Base-by-base conservation (phyloP, 805 yeast species). In the Saccharomycopsis guyanensis region DNA sequence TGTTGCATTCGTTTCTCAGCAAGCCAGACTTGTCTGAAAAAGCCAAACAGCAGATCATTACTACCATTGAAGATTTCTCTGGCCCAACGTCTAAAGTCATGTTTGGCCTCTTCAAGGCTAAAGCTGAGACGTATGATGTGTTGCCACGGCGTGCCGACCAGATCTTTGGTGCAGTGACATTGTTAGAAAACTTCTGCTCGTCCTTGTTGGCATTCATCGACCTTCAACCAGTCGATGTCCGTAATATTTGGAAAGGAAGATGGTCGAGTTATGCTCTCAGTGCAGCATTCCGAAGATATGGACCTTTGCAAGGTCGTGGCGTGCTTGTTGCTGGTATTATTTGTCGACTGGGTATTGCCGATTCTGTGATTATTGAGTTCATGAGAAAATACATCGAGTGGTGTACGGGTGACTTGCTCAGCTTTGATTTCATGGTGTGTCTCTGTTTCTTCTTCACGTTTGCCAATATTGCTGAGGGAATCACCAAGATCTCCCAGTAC, bases 281-380 rank as follows among this genome's bases (percentile, higher is more conserved):
- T 52, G 73, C 84, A 16, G 79, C 85, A 0, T 78, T 80, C 56
- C 65, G 67, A 39, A 62, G 68, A 3, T 69, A 70, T 22, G 75
- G 86, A 0, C 72, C 80, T 32, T 68, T 84, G 42, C 85, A 83
- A 55, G 75, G 77, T 3, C 69, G 91, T 45, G 85, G 88, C 0
- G 65, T 81, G 51, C 65, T 85, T 52, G 73, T 84, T 4, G 69
- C 85, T 15, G 93, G 95, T 34, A 76, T 82, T 32, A 60, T 86
- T 38, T 72, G 86, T 0, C 75, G 75, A 50, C 63, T 69, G 10
- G 87, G 86, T 23, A 73, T 82, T 22, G 75, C 76, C 42, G 85
- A 80, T 55, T 66, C 69, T n/a, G 57, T 66, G 54, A 75, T 72
- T 35, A 57, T 65, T 46, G 66, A 63, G 31, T 60, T 73, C 6